phyloP scores from a whole-genome alignment of 1,284 basidiomycete species.

The Malassezia slooffiae region DNA sequence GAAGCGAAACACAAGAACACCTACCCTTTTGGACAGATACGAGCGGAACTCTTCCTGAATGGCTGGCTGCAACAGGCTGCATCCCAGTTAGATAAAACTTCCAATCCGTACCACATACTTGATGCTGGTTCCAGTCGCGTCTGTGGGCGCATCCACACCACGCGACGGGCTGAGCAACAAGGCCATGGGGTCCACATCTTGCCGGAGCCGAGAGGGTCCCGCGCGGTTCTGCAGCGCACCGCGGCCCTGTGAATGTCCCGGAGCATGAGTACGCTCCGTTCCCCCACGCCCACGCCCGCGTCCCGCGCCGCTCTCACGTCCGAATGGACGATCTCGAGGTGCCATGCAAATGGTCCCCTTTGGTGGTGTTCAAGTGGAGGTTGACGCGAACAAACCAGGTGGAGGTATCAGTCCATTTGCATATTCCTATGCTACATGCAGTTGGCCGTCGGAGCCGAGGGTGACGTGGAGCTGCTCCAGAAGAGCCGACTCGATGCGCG shows the following conservation, averaged over 20 bases:
- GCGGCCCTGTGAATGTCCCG: too few relatives aligned
- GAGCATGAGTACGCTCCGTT: too few relatives aligned
- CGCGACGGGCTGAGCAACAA: slow-evolving; percentile 8
- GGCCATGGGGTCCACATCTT: not conserved
- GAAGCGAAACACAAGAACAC: too few relatives aligned
- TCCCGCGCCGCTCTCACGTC: too few relatives aligned
- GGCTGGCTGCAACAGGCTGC: not conserved
- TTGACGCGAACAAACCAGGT: too few relatives aligned
- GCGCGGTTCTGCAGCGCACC: too few relatives aligned
- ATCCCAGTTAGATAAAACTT: not conserved
- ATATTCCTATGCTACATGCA: not conserved
- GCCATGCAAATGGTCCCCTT: too few relatives aligned
- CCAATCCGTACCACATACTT: too few relatives aligned
- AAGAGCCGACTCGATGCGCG: not conserved
- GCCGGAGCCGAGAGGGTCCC: too few relatives aligned
- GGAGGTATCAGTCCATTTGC: not conserved
- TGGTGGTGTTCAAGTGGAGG: too few relatives aligned
- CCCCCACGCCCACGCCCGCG: too few relatives aligned
- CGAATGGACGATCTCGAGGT: too few relatives aligned
- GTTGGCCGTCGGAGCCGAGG: not conserved
- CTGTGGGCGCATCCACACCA: not conserved
- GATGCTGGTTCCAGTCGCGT: not conserved
- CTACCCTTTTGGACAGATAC: slow-evolving; percentile 3
- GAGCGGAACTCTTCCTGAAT: slow-evolving; percentile 6
- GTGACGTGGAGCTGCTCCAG: not conserved